Evolutionary conservation across 2,329 filamentous ascomycete genomes (phyloP).

Genomic region (Exophiala xenobiotica): DNA sequence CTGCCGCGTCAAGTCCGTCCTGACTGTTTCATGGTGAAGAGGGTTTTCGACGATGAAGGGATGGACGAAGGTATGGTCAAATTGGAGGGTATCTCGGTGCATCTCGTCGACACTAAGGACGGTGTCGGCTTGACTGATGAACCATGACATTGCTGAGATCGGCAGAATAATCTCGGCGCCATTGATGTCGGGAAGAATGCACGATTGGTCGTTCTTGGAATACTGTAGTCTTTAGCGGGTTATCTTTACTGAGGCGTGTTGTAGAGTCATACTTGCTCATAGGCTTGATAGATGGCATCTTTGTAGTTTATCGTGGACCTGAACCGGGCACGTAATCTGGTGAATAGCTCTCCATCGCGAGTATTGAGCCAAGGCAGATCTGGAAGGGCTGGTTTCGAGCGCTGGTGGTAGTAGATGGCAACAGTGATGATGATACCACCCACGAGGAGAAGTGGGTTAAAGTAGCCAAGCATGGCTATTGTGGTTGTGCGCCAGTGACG

Average conservation of each 20-base stretch:
- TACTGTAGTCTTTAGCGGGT: slow-evolving; percentile 11
- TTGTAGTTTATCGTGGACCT: slow-evolving; percentile 17
- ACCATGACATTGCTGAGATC: slow-evolving; percentile 38
- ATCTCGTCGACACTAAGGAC: slow-evolving; percentile 39
- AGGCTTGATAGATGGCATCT: slow-evolving; percentile 18
- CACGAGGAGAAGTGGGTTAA: slow-evolving; percentile 4
- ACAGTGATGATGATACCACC: slow-evolving; percentile 1
- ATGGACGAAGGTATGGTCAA: slow-evolving; percentile 41
- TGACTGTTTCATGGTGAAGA: slow-evolving; percentile 44
- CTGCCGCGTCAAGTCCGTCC: slow-evolving; percentile 42
- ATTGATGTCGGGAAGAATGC: slow-evolving; percentile 14
- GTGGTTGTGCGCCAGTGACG: too few species aligned
- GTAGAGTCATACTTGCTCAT: slow-evolving; percentile 11
- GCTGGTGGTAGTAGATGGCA: neutral
- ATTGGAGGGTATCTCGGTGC: slow-evolving; percentile 41
- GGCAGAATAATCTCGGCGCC: slow-evolving; percentile 37
- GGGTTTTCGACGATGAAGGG: slow-evolving; percentile 38
- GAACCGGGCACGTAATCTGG: slow-evolving; percentile 14
- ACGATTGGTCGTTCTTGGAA: slow-evolving; percentile 17
- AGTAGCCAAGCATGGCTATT: slow-evolving; percentile 13
- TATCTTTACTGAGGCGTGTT: too few species aligned
- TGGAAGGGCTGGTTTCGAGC: slow-evolving; percentile 6
- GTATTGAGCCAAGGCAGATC: slow-evolving; percentile 23
- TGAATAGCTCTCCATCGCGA: slow-evolving; percentile 16
- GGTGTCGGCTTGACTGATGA: slow-evolving; percentile 44